Evolutionary conservation across 1,139 yeast species (phyloP), one percentile per base, ranked within the genome.

Genomic region (Taphrina flavorubra): DNA sequence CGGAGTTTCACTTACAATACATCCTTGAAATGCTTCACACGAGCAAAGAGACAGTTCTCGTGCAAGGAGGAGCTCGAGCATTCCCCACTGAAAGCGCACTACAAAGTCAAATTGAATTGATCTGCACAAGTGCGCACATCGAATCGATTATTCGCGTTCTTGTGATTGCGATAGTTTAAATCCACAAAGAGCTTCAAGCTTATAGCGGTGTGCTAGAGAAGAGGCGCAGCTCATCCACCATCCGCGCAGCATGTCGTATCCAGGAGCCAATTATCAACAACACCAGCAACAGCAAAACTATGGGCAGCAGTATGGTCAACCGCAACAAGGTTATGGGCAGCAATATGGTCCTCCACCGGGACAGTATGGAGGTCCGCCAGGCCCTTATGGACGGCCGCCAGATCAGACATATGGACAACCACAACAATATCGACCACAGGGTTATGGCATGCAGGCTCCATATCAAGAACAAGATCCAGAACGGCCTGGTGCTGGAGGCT

Each of bases 401-500:
- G 58, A 42, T 7, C 53, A 49, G 53, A 10, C 53, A 34, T 58
- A 58, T 16, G 60, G 61, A 5, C 51, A 46, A 14, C 55, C 61
- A 16, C 59, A 62, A 16, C 66, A 53, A 13, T 40, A 51, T 62
- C 61, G 36, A n/a, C 55, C 49, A 11, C 61, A 57, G 31, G 51
- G 40, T 3, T 63, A 63, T 55, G 56, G 31, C 18, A 44, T 25
- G 13, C 55, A 57, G 39, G 40, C 20, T 10, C 61, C 61, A 7
- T 63, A 63, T 55, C 67, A 63, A 39, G 61, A 63, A 37, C 44
- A 57, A 18, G 37, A 34, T 6, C 53, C 49, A 34, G 67, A 44
- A 14, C 42, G 53, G 1, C 67, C 61, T n/a, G 67, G 67, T 3
- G 55, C 59, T 31, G 67, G 67, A n/a, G 67, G 67, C 60, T 63